A percentile compares a stretch with the other conserved stretches of the same genome.
phyloP scores from a whole-genome alignment of 2,329 filamentous ascomycete genomes.

The Hypoxylon sp. region DNA sequence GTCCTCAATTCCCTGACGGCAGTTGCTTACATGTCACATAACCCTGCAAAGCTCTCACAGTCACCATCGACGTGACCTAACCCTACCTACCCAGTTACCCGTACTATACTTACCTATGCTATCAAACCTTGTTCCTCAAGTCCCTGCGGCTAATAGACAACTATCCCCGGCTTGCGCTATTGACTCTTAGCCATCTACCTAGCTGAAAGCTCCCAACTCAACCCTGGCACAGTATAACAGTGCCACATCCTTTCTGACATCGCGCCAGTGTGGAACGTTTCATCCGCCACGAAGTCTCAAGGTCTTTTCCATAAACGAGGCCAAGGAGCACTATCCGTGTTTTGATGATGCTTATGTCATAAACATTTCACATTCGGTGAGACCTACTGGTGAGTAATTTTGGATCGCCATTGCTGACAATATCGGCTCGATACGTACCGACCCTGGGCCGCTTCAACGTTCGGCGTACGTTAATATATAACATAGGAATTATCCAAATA shows the following conservation, averaged over 20 bases:
- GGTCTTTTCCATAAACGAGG: slow-evolving; percentile 21
- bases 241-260: slow-evolving; percentile 35
- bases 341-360: slow-evolving; percentile 40
- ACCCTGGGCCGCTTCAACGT: slow-evolving; percentile 6
- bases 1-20: slow-evolving; percentile 19
- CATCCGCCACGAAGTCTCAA: slow-evolving; percentile 32
- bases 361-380: slow-evolving; percentile 33
- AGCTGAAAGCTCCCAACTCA: slow-evolving; percentile 27
- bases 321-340: slow-evolving; percentile 22
- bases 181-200: background rate
- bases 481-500: slow-evolving; percentile 28
- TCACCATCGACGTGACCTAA: slow-evolving; percentile 10
- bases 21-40: slow-evolving; percentile 33
- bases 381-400: slow-evolving; percentile 38
- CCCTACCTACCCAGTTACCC: slow-evolving; percentile 17
- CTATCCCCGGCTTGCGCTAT: slow-evolving; percentile 11
- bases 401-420: slow-evolving; percentile 33
- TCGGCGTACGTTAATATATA: slow-evolving; percentile 33
- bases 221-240: slow-evolving; percentile 26
- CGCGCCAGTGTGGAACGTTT: slow-evolving; percentile 34
- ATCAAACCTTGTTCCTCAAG: slow-evolving; percentile 17
- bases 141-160: slow-evolving; percentile 18
- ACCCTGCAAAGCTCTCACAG: slow-evolving; percentile 10
- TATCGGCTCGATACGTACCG: slow-evolving; percentile 5
- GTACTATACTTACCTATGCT: slow-evolving; percentile 17